phyloP scores from a whole-genome alignment of 352 stramenopile genomes.

The Phytopythium ostracodes region DNA sequence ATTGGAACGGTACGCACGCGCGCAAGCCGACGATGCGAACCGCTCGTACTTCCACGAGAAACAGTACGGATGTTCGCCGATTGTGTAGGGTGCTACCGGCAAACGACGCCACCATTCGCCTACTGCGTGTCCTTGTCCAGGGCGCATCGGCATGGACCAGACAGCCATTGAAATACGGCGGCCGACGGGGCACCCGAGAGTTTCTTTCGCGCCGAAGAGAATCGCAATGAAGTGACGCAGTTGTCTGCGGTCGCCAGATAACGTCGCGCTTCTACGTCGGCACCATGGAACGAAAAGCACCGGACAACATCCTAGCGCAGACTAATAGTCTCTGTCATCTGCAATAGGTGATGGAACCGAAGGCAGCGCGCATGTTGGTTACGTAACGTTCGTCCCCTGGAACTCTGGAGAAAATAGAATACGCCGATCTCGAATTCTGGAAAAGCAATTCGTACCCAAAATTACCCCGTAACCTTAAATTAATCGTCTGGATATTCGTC shows the following conservation, averaged over 20 bases:
- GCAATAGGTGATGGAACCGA: neutral
- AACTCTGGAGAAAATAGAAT: no score
- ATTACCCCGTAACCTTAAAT: neutral
- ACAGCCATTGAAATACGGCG: no score
- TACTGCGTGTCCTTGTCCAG: neutral
- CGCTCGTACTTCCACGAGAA: neutral
- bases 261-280: neutral
- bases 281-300: neutral
- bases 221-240: neutral
- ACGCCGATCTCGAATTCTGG: no score
- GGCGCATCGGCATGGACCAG: neutral
- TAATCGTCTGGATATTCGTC: neutral
- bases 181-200: no score
- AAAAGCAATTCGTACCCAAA: no score
- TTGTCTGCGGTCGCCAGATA: neutral
- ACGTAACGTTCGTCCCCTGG: no score
- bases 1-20: no score
- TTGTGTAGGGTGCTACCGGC: no score
- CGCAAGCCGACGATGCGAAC: neutral
- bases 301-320: neutral
- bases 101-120: neutral
- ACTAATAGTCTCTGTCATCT: neutral
- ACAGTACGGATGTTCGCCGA: no score
- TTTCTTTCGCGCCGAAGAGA: neutral
- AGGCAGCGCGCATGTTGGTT: no score